These are phyloP conservation scores for Diaporthe citrichinensis DNA, from an alignment of 2,329 filamentous ascomycete genomes.

Conservation along the genomic window DNA sequence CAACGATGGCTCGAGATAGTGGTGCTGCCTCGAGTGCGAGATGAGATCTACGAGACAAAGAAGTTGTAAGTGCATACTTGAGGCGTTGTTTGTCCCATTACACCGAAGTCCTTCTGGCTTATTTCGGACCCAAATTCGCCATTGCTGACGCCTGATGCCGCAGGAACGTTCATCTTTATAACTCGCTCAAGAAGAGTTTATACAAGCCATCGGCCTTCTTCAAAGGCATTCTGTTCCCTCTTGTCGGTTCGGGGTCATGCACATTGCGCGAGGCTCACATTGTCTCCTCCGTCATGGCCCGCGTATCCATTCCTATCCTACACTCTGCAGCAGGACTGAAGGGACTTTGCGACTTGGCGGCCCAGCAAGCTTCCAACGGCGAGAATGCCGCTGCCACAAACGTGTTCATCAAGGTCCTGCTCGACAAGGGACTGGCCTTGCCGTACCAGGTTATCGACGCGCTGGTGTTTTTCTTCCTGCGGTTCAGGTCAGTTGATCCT, in stretches of 20 bases:
- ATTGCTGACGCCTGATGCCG: not conserved
- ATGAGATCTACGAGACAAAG: conserved; percentile 93
- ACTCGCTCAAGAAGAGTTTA: conserved; percentile 89
- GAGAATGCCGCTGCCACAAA: conserved; percentile 94
- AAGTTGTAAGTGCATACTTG: conserved; percentile 76
- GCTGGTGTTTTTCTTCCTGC: conserved; percentile 95
- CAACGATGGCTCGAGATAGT: conserved; percentile 91
- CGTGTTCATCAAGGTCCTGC: conserved; percentile 91
- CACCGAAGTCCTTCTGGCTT: not conserved
- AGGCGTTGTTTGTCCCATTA: not conserved
- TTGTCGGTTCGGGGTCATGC: conserved; percentile 88
- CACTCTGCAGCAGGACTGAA: conserved; percentile 94
- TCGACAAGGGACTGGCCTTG: conserved; percentile 97
- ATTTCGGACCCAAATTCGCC: no score
- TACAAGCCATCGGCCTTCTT: conserved; percentile 98
- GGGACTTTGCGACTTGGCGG: conserved; percentile 92
- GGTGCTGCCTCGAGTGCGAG: conserved; percentile 89
- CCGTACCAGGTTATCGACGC: conserved; percentile 96
- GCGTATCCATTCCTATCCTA: conserved; percentile 89
- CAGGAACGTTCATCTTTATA: conserved; percentile 85
- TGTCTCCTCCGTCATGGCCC: conserved; percentile 85
- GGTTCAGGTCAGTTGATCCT: conserved; percentile 82
- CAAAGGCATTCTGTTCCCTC: conserved; percentile 94
- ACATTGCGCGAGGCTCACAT: conserved; percentile 94
- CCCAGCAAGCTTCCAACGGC: conserved; percentile 86